A percentile compares a stretch with the other conserved stretches of the same genome.
Conservation (phyloP, 2,329 filamentous ascomycete genomes). For the Penicillium sp. region DNA sequence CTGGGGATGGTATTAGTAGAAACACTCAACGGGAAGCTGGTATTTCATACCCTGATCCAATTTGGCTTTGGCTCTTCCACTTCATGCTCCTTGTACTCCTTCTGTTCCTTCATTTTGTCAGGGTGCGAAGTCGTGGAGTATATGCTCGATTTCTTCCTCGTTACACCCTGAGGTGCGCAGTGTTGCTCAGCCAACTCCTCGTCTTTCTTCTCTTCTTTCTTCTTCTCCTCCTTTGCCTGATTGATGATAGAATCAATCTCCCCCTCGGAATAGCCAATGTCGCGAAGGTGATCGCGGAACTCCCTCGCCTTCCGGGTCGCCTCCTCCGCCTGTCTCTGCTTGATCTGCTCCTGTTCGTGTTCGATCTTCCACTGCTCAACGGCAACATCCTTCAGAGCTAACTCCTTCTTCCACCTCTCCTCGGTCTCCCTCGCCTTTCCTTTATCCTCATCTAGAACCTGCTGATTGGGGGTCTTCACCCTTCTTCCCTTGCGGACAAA, state of each 20-base stretch:
- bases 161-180: too few relatives aligned
- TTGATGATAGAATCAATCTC: constrained; percentile 44
- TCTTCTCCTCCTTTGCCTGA: constrained; percentile 19
- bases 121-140: too few relatives aligned
- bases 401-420: constrained; percentile 31
- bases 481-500: too few relatives aligned
- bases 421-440: constrained; percentile 21
- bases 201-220: constrained; percentile 23
- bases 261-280: constrained; percentile 41
- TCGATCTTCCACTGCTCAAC: constrained; percentile 38
- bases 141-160: too few relatives aligned
- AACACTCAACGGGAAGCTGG: neutral
- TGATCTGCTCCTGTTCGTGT: constrained; percentile 32
- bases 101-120: constrained; percentile 27
- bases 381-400: constrained; percentile 41
- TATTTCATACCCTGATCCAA: constrained; percentile 44
- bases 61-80: constrained; percentile 28
- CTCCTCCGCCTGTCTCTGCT: constrained; percentile 33
- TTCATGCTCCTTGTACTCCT: neutral
- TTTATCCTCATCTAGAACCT: too few relatives aligned
- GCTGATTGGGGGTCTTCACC: too few relatives aligned
- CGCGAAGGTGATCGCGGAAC: constrained; percentile 37
- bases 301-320: constrained; percentile 32
- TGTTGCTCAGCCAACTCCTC: too few relatives aligned
- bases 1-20: constrained; percentile 28